Conservation (phyloP, 2,329 filamentous ascomycete genomes). For the Epichloe hybrida region DNA sequence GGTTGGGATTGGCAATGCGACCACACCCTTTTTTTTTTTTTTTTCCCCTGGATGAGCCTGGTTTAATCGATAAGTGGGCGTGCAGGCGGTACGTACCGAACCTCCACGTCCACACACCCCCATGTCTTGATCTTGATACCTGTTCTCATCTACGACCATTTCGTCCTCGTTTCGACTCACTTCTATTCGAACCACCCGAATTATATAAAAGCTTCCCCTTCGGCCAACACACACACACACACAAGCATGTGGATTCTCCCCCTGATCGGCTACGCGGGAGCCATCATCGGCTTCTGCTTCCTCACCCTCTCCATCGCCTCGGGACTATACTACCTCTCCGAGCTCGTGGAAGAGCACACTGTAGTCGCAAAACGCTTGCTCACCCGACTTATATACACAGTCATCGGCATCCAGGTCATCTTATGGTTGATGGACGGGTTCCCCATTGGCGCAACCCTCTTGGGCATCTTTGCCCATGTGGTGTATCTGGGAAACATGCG, state of each 20-base stretch:
- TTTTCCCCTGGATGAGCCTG: conserved; percentile 1
- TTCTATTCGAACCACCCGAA: not conserved
- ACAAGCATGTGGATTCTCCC: conserved; percentile 86
- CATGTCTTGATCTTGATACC: not conserved
- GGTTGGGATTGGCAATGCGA: not conserved
- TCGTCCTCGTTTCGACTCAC: too few species aligned
- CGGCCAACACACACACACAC: not conserved
- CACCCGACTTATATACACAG: conserved; percentile 67
- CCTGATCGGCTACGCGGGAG: conserved; percentile 80
- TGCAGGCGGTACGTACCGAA: not conserved
- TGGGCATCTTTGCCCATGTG: conserved; percentile 69
- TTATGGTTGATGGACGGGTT: conserved; percentile 77
- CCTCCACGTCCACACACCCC: not conserved
- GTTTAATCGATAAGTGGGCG: conserved; percentile 8
- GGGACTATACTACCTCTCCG: conserved; percentile 96
- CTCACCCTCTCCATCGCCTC: conserved; percentile 91
- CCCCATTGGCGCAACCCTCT: conserved; percentile 56
- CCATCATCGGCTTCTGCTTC: conserved; percentile 82
- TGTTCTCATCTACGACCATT: too few species aligned
- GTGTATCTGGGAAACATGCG: conserved; percentile 82
- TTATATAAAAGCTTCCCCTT: not conserved
- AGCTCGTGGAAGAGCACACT: conserved; percentile 95
- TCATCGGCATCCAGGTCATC: conserved; percentile 60
- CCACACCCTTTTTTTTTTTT: not conserved
- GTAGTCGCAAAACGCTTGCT: conserved; percentile 83